Evolutionary conservation across 345 rosid genomes (phyloP), one percentile per base, ranked within the genome.

Genomic region (Rhodamnia argentea): DNA sequence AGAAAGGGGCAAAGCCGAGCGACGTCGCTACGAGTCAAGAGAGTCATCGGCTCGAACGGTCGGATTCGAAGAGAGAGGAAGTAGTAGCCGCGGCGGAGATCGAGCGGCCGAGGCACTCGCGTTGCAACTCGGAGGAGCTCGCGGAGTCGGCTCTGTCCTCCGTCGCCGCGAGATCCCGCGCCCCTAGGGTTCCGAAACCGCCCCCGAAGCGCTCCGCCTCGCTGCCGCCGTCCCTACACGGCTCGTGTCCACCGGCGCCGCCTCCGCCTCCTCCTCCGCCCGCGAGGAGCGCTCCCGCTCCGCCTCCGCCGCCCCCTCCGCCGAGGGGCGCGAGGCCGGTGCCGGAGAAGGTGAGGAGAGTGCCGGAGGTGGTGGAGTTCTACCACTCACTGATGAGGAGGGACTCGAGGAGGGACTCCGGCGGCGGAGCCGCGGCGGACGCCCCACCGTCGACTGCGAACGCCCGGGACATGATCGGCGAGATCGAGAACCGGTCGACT

Each of bases 331-430:
- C 27, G 42, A 90, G 70, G 87, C 81, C 87, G 0, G 92, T 90
- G 13, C 85, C 92, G 54, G 95, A 93, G 83, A 97, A 94, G 87
- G 99, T 97, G 42, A 92, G 94, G 89, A 93, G 99, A 83, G 92
- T 95, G 40, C 99, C 99, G 50, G 99, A 97, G 89, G 99, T 97
- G 15, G 99, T 92, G 85, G 99, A 97, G 96, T 94, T 97, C 86
- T 97, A 97, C 87, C 99, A 97, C 90, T 97, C 99, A 4, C 87
- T 97, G 52, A 97, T 97, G 99, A 89, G 98, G 53, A 92, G 98
- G 87, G 98, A 97, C 76, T 94, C 98, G 3, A 88, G 95, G 89
- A 89, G 95, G 83, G 99, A 97, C 55, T 90, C 95, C 85, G 88
- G 92, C 24, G 91, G 92, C 2, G 90, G 92, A 55, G 83, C 85